phyloP scores from a whole-genome alignment of 306 rosid species.

The Corylus americana region DNA sequence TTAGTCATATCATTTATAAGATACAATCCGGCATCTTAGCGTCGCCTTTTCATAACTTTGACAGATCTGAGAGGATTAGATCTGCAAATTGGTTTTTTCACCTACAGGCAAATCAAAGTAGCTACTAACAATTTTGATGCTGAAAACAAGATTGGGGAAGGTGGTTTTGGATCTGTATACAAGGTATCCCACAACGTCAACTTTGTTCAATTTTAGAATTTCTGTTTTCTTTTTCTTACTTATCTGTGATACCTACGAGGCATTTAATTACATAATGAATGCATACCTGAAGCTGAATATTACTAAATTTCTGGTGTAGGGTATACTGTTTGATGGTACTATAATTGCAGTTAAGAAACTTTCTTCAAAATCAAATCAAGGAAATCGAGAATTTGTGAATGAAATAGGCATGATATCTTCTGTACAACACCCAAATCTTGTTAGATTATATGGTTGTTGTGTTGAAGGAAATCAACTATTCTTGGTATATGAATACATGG shows the following conservation, averaged over 20 bases:
- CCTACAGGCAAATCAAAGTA: constrained; percentile 26
- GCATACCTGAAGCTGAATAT: not conserved
- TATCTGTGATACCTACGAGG: not conserved
- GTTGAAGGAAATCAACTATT: constrained; percentile 53
- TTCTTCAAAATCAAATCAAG: constrained; percentile 50
- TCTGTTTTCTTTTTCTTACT: not conserved
- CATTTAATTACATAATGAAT: not conserved
- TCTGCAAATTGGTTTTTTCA: constrained; percentile 23
- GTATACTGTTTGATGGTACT: constrained; percentile 52
- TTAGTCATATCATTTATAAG: not conserved
- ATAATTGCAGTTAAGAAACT: constrained; percentile 57
- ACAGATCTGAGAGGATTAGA: constrained; percentile 16
- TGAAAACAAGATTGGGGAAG: constrained; percentile 65
- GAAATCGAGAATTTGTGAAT: constrained; percentile 54
- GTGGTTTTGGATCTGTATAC: constrained; percentile 81
- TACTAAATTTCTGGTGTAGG: constrained; percentile 26
- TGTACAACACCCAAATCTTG: constrained; percentile 67
- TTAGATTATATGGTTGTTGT: constrained; percentile 62
- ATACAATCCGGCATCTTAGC: not conserved
- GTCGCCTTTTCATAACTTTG: not conserved
- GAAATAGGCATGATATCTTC: constrained; percentile 60
- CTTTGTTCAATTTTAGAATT: not conserved
- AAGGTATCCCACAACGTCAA: constrained; percentile 42
- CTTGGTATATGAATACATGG: constrained; percentile 64
- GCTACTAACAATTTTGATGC: constrained; percentile 61